Evolutionary conservation across 1,139 yeast genomes (phyloP).

Genomic region (Zhuliangozyma parablackwelliae): DNA sequence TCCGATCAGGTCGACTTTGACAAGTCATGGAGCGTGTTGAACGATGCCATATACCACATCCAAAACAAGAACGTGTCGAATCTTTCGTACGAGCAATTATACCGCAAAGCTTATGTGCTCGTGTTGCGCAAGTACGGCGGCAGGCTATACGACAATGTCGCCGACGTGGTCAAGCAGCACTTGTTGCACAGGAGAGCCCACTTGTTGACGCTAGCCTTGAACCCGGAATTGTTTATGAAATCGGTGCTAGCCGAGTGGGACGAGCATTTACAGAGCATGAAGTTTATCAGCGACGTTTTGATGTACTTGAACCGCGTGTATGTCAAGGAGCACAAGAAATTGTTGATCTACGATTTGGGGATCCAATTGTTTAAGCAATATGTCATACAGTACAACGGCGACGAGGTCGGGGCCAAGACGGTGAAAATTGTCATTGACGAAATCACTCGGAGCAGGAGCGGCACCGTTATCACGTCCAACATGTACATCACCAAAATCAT

Average conservation of each 20-base stretch:
- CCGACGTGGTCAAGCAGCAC: constrained; percentile 47
- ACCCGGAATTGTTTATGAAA: constrained; percentile 39
- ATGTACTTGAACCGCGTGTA: constrained; percentile 86
- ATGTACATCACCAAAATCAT: constrained; percentile 58
- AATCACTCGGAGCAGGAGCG: constrained; percentile 57
- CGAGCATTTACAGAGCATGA: constrained; percentile 70
- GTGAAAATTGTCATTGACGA: constrained; percentile 52
- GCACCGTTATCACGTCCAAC: constrained; percentile 53
- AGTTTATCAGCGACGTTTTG: constrained; percentile 78
- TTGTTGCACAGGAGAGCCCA: constrained; percentile 30
- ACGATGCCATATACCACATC: constrained; percentile 75
- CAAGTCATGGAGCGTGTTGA: constrained; percentile 64
- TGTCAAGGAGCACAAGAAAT: constrained; percentile 65
- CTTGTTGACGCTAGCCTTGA: constrained; percentile 16
- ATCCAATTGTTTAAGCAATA: constrained; percentile 51
- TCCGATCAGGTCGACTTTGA: constrained; percentile 51
- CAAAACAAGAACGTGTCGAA: constrained; percentile 70
- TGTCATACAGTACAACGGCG: constrained; percentile 36
- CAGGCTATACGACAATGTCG: constrained; percentile 61
- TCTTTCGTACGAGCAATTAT: constrained; percentile 79
- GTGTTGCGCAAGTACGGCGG: constrained; percentile 75
- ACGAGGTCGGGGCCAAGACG: constrained; percentile 49
- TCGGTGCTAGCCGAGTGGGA: constrained; percentile 60
- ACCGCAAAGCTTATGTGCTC: constrained; percentile 74
- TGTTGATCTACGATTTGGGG: constrained; percentile 74